phyloP scores from a whole-genome alignment of 306 rosid species.

The Cicer yamashitae region DNA sequence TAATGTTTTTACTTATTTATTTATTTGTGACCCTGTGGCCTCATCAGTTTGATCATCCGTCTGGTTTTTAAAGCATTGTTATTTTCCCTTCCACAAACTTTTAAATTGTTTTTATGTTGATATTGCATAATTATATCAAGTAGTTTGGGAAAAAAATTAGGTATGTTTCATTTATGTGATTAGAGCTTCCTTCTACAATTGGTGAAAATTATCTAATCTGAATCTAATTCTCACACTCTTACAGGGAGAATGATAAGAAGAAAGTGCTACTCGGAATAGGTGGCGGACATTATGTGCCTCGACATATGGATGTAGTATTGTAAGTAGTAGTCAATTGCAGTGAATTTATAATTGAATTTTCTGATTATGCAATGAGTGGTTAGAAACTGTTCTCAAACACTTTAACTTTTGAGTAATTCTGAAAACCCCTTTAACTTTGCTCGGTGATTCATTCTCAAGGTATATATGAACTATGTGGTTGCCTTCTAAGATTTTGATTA shows the following conservation, averaged over 20 bases:
- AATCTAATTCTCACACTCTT: conserved; percentile 34
- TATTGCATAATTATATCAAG: conserved; percentile 1
- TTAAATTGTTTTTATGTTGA: conserved; percentile 10
- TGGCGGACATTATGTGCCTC: conserved; percentile 96
- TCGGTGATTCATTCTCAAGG: background rate
- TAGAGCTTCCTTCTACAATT: conserved; percentile 1
- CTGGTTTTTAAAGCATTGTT: too few relatives aligned
- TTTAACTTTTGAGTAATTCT: conserved; percentile 22
- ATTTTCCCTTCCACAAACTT: conserved; percentile 20
- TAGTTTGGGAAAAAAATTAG: background rate
- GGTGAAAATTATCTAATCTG: conserved; percentile 23
- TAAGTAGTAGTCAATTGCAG: conserved; percentile 55
- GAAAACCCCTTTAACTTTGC: background rate
- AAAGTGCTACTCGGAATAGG: conserved; percentile 91
- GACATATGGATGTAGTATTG: conserved; percentile 89
- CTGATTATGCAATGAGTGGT: conserved; percentile 27
- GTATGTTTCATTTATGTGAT: conserved; percentile 33
- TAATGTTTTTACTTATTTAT: too few relatives aligned
- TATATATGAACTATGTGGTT: background rate
- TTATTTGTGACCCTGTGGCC: too few relatives aligned
- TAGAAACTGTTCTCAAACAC: background rate
- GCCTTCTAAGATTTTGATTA: conserved; percentile 4
- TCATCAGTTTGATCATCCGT: too few relatives aligned
- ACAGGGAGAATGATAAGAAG: conserved; percentile 73
- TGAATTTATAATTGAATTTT: conserved; percentile 29